Percentiles rank a stretch among this genome's conserved stretches.
Evolutionary conservation across 1,139 yeast species (phyloP).

Genomic region (Suzukiozyma palmioleophila): DNA sequence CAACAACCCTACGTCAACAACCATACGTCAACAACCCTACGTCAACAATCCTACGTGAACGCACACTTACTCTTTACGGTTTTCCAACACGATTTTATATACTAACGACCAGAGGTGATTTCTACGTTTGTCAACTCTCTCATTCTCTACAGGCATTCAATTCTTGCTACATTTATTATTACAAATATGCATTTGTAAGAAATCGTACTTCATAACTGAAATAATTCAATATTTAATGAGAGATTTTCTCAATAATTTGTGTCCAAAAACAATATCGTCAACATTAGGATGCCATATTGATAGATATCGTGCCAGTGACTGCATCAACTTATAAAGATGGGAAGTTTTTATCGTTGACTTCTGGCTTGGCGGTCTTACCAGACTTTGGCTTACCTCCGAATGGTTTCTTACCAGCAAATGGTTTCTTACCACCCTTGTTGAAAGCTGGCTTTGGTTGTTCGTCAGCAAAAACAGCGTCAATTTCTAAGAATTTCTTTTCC

Average conservation of each 20-base stretch:
- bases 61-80: too few species aligned
- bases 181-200: not conserved
- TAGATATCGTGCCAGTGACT: not conserved
- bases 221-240: slow-evolving; percentile 1
- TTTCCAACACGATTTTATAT: too few species aligned
- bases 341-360: slow-evolving; percentile 55
- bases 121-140: too few species aligned
- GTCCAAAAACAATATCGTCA: not conserved
- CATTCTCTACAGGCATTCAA: too few species aligned
- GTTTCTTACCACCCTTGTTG: not conserved
- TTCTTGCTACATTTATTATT: not conserved
- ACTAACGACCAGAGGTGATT: too few species aligned
- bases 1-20: too few species aligned
- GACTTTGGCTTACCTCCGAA: slow-evolving; percentile 42
- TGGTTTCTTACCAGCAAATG: slow-evolving; percentile 10
- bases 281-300: not conserved
- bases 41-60: too few species aligned
- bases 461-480: slow-evolving; percentile 63
- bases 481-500: slow-evolving; percentile 65
- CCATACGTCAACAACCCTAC: too few species aligned
- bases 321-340: slow-evolving; percentile 44
- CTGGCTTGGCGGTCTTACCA: slow-evolving; percentile 29
- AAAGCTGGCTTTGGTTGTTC: slow-evolving; percentile 15
- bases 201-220: slow-evolving; percentile 1
- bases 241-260: not conserved